Conservation (phyloP, 2,329 filamentous ascomycete genomes). For the Penicillium decumbens region DNA sequence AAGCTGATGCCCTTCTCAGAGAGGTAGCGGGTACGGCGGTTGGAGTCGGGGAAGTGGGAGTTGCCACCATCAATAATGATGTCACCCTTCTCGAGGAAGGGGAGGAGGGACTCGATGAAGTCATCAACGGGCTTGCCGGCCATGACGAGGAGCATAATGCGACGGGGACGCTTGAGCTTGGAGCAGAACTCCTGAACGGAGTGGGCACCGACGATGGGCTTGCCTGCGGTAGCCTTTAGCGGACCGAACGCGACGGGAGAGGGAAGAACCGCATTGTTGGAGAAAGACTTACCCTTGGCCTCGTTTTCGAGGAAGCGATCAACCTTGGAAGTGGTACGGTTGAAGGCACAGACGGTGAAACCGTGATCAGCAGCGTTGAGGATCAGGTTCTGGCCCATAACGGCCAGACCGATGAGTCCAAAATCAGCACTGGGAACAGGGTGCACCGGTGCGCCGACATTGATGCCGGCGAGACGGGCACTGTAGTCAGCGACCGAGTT, state of each 20-base stretch:
- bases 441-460: conserved; percentile 61
- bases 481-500: conserved; percentile 50
- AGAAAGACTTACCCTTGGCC: conserved; percentile 63
- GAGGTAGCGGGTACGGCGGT: conserved; percentile 92
- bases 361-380: conserved; percentile 85
- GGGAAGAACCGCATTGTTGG: neutral
- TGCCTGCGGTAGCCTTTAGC: conserved; percentile 54
- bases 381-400: conserved; percentile 87
- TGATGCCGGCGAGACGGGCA: conserved; percentile 69
- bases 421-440: conserved; percentile 67
- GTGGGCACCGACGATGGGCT: conserved; percentile 90
- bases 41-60: conserved; percentile 98
- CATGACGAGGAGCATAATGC: conserved; percentile 98
- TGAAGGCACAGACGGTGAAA: conserved; percentile 97
- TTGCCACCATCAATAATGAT: conserved; percentile 99
- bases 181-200: conserved; percentile 87
- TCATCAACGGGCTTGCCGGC: conserved; percentile 95
- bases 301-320: conserved; percentile 88
- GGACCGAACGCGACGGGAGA: neutral
- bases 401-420: conserved; percentile 86
- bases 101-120: conserved; percentile 94
- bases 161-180: conserved; percentile 96
- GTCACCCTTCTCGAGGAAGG: conserved; percentile 76
- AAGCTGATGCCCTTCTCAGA: conserved; percentile 83
- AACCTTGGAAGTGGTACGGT: conserved; percentile 98